These are phyloP conservation scores for Aspergillus carbonarius DNA, from an alignment of 2,329 filamentous ascomycete species.

Conservation along the genomic window DNA sequence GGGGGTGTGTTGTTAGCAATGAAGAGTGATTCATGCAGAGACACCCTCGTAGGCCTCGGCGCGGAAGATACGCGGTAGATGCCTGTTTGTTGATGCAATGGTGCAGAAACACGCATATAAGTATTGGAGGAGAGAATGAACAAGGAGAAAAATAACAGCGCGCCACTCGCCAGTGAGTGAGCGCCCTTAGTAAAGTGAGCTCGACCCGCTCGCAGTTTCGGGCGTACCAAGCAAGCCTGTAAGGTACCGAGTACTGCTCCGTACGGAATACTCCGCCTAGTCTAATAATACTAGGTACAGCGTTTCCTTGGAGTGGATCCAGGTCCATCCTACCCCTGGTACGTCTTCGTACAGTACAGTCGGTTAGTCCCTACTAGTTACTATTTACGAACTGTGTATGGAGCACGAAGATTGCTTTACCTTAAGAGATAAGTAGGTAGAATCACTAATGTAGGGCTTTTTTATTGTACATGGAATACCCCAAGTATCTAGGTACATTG, in stretches of 20 bases:
- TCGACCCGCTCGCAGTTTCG: slow-evolving; percentile 1
- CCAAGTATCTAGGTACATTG: no score
- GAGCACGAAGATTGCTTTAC: no score
- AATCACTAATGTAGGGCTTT: no score
- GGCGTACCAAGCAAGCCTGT: not conserved
- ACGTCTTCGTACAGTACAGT: not conserved
- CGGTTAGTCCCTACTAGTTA: not conserved
- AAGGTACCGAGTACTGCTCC: not conserved
- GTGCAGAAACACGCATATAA: not conserved
- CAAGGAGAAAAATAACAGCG: not conserved
- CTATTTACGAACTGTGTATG: not conserved
- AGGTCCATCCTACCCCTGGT: not conserved
- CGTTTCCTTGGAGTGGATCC: not conserved
- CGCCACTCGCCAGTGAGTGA: not conserved
- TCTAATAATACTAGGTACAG: no score
- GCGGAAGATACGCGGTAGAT: not conserved
- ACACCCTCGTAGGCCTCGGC: slow-evolving; percentile 8
- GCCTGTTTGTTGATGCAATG: not conserved
- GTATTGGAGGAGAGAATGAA: not conserved
- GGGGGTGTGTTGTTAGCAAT: not conserved
- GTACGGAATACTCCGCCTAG: not conserved
- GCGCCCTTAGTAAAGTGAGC: not conserved
- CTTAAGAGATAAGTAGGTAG: no score
- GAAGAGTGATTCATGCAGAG: slow-evolving; percentile 12
- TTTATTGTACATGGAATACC: no score